phyloP scores from a whole-genome alignment of 2,329 filamentous ascomycete genomes.

The Penicillium sp. region DNA sequence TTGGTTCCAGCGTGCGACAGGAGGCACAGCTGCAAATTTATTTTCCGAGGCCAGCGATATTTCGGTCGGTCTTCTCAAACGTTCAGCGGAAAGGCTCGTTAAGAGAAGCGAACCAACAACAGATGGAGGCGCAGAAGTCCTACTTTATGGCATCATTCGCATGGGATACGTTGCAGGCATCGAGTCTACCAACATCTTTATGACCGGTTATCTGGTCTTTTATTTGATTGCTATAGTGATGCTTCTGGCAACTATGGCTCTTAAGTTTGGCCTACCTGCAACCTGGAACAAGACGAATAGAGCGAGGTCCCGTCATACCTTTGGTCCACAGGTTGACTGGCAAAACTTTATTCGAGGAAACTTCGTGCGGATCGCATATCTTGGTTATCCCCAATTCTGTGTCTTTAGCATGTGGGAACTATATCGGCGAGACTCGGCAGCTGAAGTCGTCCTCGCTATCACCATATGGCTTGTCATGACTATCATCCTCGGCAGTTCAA shows the following conservation, averaged over 20 bases:
- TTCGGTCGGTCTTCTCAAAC: not conserved
- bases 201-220: not conserved
- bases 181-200: slow-evolving; percentile 2
- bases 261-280: not conserved
- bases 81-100: not conserved
- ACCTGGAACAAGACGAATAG: not conserved
- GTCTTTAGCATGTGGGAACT: not conserved
- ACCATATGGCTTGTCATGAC: not conserved
- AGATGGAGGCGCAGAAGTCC: not conserved
- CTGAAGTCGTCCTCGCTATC: not conserved
- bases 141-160: not conserved
- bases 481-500: not conserved
- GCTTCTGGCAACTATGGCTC: not conserved
- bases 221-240: not conserved
- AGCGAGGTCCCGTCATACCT: not conserved
- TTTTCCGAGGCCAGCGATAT: not conserved
- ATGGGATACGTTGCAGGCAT: not conserved
- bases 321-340: not conserved
- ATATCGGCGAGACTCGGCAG: not conserved
- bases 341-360: not conserved
- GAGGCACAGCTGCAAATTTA: not conserved
- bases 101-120: not conserved
- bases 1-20: slow-evolving; percentile 1
- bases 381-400: not conserved
- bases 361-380: not conserved